These are phyloP conservation scores for Diaporthe ilicicola DNA, from an alignment of 2,329 filamentous ascomycete genomes.

Conservation along the genomic window DNA sequence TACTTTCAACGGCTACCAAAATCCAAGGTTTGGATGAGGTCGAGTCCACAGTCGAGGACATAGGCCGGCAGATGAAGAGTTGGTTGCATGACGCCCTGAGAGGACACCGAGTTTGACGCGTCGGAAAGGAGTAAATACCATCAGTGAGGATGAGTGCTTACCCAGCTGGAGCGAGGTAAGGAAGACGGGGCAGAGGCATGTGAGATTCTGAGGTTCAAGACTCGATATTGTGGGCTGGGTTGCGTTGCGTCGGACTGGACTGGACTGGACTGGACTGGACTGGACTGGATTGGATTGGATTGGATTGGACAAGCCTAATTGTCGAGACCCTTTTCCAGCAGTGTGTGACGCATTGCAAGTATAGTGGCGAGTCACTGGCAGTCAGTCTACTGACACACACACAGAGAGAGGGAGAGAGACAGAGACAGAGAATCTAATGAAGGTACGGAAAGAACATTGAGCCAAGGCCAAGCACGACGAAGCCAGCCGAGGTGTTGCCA, in stretches of 20 bases:
- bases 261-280: no score
- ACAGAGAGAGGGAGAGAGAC: background rate
- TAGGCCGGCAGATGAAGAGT: background rate
- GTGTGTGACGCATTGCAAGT: no score
- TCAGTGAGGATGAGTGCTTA: background rate
- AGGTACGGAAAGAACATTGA: background rate
- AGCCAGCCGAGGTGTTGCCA: constrained; percentile 12
- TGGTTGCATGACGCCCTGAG: background rate
- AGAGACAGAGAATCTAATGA: no score
- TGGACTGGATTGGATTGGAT: no score
- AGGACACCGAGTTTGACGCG: background rate
- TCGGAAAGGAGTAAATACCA: background rate
- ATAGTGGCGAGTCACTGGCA: no score
- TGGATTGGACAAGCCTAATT: no score
- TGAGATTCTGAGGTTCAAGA: background rate
- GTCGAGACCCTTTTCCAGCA: no score
- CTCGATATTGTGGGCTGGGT: background rate
- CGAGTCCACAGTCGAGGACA: background rate
- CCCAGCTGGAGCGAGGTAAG: background rate
- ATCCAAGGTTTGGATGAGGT: background rate
- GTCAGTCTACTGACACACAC: background rate
- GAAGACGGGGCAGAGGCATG: background rate
- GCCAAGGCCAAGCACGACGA: no score
- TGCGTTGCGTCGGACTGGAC: background rate
- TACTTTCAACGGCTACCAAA: background rate